Conservation (phyloP, 1,284 basidiomycete genomes). For the Hortiboletus rubellus region DNA sequence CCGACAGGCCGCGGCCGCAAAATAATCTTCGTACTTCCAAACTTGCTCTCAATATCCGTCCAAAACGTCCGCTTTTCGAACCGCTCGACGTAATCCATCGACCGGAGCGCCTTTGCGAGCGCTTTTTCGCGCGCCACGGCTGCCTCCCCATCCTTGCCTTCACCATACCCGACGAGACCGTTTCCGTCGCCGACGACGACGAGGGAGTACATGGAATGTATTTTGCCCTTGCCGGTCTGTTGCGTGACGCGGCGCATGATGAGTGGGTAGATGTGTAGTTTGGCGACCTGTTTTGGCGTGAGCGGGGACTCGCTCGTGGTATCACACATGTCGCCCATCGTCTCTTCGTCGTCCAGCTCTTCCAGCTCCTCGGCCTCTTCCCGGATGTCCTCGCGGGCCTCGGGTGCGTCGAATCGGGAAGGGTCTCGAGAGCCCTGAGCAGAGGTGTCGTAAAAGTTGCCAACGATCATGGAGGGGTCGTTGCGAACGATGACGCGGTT, state of each 20-base stretch:
- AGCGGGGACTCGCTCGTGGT: slow-evolving; percentile 24
- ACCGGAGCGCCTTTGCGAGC: slow-evolving; percentile 70
- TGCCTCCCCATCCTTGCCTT: slow-evolving; percentile 74
- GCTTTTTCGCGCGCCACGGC: slow-evolving; percentile 65
- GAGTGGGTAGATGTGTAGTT: slow-evolving; percentile 59
- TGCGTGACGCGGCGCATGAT: slow-evolving; percentile 66
- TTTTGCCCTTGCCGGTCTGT: slow-evolving; percentile 87
- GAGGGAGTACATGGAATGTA: slow-evolving; percentile 64
- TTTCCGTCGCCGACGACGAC: slow-evolving; percentile 84
- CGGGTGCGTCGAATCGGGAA: slow-evolving; percentile 1
- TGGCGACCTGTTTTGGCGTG: slow-evolving; percentile 27
- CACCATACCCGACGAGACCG: slow-evolving; percentile 89
- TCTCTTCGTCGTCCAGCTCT: slow-evolving; percentile 24
- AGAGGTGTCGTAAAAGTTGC: slow-evolving; percentile 28
- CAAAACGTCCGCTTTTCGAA: slow-evolving; percentile 92
- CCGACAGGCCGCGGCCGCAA: slow-evolving; percentile 90
- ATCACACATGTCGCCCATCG: slow-evolving; percentile 25
- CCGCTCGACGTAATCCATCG: slow-evolving; percentile 86
- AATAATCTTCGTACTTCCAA: slow-evolving; percentile 82
- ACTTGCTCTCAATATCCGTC: slow-evolving; percentile 83
- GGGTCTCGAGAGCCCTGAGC: slow-evolving; percentile 4
- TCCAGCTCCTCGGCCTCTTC: slow-evolving; percentile 22
- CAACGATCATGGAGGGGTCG: slow-evolving; percentile 41
- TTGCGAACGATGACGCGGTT: slow-evolving; percentile 66
- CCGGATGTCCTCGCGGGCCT: slow-evolving; percentile 9